phyloP scores from a whole-genome alignment of 805 yeast genomes.

The Groenewaldozyma tartarivorans region DNA sequence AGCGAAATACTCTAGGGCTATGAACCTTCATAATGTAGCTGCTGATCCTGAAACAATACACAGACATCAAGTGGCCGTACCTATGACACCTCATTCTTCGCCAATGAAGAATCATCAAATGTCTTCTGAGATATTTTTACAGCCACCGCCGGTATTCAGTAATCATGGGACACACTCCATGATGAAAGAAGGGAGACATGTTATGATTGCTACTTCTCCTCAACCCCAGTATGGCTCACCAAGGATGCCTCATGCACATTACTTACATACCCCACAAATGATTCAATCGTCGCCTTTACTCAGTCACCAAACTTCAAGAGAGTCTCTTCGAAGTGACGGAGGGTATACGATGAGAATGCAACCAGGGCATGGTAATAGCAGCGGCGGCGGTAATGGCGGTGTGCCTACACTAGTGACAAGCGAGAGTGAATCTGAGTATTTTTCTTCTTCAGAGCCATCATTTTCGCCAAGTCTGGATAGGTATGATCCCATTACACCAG shows the following conservation, averaged over 20 bases:
- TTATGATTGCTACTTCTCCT: not conserved
- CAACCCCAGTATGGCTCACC: not conserved
- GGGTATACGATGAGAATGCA: too few relatives aligned
- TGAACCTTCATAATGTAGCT: conserved; percentile 16
- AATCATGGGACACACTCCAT: not conserved
- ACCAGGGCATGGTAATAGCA: not conserved
- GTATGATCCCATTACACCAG: conserved; percentile 11
- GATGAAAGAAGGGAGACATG: not conserved
- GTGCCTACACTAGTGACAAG: conserved; percentile 2
- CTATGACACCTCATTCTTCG: conserved; percentile 14
- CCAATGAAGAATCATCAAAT: conserved; percentile 3
- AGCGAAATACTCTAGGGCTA: conserved; percentile 17
- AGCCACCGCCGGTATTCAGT: not conserved
- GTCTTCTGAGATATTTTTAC: conserved; percentile 1
- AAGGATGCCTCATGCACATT: not conserved
- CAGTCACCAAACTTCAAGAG: too few relatives aligned
- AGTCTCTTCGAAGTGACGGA: too few relatives aligned
- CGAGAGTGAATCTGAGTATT: conserved; percentile 16
- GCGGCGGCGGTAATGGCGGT: not conserved
- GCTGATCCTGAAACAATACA: conserved; percentile 10
- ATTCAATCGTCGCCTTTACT: too few relatives aligned
- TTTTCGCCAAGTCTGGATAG: conserved; percentile 14
- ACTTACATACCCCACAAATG: too few relatives aligned
- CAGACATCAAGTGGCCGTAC: conserved; percentile 2
- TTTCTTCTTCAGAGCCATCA: conserved; percentile 15